phyloP scores from a whole-genome alignment of 2,329 filamentous ascomycete species.

The Blumeria hordei region DNA sequence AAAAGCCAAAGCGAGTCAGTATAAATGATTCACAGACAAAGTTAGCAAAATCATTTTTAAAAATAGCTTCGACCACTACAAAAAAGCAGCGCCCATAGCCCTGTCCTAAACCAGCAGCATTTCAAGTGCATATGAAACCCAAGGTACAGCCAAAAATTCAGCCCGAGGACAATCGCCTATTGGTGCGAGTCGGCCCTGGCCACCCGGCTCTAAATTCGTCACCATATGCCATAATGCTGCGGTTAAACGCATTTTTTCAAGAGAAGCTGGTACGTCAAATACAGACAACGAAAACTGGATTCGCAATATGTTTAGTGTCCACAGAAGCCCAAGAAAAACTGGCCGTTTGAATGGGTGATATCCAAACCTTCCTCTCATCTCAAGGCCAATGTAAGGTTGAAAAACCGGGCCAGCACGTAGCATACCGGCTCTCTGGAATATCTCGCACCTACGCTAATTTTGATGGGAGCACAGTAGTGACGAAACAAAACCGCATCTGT shows the following conservation, averaged over 20 bases:
- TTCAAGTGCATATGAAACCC: too few relatives aligned
- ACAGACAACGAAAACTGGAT: not conserved
- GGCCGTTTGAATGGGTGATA: not conserved
- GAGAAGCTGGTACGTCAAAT: not conserved
- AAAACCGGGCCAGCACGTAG: not conserved
- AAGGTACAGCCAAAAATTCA: not conserved
- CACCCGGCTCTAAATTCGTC: not conserved
- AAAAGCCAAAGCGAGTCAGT: too few relatives aligned
- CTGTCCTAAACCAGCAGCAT: too few relatives aligned
- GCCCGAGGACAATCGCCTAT: not conserved
- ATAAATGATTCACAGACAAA: too few relatives aligned
- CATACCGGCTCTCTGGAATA: not conserved
- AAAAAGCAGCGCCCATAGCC: too few relatives aligned
- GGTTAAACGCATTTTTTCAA: not conserved
- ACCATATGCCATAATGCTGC: not conserved
- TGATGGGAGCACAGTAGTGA: not conserved
- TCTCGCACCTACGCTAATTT: not conserved
- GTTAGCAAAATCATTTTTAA: too few relatives aligned
- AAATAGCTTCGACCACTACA: too few relatives aligned
- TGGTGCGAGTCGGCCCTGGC: not conserved
- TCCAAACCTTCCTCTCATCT: not conserved
- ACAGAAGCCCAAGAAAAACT: not conserved
- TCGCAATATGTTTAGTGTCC: not conserved
- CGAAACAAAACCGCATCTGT: not conserved
- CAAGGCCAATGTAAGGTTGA: not conserved